Evolutionary conservation across 1,284 basidiomycete species (phyloP).

Genomic region (Flammula alnicola): DNA sequence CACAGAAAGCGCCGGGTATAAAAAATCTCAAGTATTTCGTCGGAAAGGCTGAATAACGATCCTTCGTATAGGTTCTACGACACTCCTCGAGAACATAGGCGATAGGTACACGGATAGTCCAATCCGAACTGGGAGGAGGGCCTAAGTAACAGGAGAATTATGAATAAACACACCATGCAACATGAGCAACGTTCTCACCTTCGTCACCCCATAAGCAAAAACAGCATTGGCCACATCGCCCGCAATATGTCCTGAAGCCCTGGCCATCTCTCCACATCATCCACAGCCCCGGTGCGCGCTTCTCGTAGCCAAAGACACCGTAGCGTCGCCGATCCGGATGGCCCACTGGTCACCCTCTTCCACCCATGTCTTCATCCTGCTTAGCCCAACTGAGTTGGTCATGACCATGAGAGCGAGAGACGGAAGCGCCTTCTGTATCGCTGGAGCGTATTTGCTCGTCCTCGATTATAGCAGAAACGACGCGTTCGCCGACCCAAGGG

Average conservation of each 20-base stretch:
- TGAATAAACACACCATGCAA: conserved; percentile 4
- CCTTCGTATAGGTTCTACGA: conserved; percentile 60
- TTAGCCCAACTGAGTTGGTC: conserved; percentile 40
- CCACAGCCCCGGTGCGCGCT: conserved; percentile 40
- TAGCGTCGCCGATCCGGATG: conserved; percentile 77
- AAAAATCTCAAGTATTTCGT: conserved; percentile 6
- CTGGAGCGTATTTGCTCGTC: conserved; percentile 12
- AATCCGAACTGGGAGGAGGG: conserved; percentile 77
- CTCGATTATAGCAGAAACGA: conserved; percentile 50
- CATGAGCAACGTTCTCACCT: conserved; percentile 51
- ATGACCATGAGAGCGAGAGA: background rate
- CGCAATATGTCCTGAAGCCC: conserved; percentile 45
- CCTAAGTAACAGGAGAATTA: conserved; percentile 47
- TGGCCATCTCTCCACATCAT: conserved; percentile 28
- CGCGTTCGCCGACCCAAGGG: conserved; percentile 70
- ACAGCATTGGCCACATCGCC: conserved; percentile 80
- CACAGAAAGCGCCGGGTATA: background rate
- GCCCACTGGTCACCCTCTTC: conserved; percentile 77
- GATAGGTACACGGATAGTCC: conserved; percentile 77
- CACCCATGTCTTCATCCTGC: conserved; percentile 58
- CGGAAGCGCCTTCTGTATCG: background rate
- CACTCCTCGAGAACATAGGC: conserved; percentile 71
- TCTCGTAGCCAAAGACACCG: conserved; percentile 82
- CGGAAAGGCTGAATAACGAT: conserved; percentile 34
- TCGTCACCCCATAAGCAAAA: conserved; percentile 84